Conservation (phyloP, 1,284 basidiomycete genomes). For the Fomitopsis pinicola region DNA sequence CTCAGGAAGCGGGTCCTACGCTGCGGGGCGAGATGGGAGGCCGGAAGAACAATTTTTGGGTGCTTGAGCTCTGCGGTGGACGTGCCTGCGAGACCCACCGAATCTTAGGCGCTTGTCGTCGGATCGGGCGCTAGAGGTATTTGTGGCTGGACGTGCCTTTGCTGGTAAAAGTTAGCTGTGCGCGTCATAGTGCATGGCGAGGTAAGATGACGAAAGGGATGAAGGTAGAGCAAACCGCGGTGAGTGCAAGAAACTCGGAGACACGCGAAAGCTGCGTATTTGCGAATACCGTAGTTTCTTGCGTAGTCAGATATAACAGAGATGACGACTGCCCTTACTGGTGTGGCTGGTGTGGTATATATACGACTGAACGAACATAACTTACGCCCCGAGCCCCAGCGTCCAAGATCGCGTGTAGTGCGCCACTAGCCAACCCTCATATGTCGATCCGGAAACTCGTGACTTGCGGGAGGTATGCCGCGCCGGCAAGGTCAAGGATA, state of each 20-base stretch:
- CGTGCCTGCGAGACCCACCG: background rate
- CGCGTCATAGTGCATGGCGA: no score
- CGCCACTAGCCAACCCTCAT: slow-evolving; percentile 9
- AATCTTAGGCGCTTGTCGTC: background rate
- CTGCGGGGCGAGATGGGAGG: no score
- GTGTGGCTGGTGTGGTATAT: background rate
- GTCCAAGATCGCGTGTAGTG: background rate
- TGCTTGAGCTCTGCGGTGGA: background rate
- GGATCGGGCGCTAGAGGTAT: background rate
- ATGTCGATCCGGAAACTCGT: slow-evolving; percentile 67
- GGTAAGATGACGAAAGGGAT: no score
- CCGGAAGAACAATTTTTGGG: no score
- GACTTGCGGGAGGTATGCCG: slow-evolving; percentile 90
- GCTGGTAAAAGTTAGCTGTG: background rate
- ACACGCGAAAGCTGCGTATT: no score
- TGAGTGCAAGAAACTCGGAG: no score
- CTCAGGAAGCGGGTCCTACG: no score
- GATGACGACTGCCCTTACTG: slow-evolving; percentile 7
- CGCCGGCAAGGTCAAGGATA: slow-evolving; percentile 80
- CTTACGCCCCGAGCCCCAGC: background rate
- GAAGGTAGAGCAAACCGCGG: no score
- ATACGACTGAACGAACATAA: slow-evolving; percentile 4
- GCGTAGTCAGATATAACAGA: slow-evolving; percentile 10
- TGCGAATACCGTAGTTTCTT: background rate
- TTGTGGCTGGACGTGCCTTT: background rate